A percentile compares a stretch with the other conserved stretches of the same genome.
Conservation (phyloP, 306 rosid genomes). For the Fragaria nilgerrensis region DNA sequence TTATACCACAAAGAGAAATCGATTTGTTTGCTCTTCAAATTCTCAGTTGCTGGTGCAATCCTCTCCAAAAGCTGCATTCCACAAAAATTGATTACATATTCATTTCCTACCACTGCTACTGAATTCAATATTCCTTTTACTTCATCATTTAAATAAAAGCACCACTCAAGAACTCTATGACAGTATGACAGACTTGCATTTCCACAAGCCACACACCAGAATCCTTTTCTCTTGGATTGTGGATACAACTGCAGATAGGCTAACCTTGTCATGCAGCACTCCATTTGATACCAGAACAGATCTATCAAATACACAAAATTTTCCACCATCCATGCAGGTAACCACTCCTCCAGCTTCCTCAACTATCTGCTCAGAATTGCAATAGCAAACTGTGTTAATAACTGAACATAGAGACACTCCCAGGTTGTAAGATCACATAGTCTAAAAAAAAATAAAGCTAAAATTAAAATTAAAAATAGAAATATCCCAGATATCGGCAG, state of each 20-base stretch:
- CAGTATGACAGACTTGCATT: background rate
- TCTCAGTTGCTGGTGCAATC: slow-evolving; percentile 85
- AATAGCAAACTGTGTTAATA: background rate
- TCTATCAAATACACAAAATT: slow-evolving; percentile 87
- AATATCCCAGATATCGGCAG: background rate
- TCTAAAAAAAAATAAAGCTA: background rate
- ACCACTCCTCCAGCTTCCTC: slow-evolving; percentile 93
- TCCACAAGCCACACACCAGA: background rate
- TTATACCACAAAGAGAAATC: slow-evolving; percentile 87
- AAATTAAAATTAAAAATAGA: background rate
- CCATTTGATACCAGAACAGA: slow-evolving; percentile 89
- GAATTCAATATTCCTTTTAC: background rate
- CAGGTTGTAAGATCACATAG: background rate
- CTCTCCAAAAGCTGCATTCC: slow-evolving; percentile 70
- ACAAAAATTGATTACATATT: background rate
- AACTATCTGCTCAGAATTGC: slow-evolving; percentile 53
- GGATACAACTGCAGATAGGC: slow-evolving; percentile 16
- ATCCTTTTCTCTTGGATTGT: background rate
- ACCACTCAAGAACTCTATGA: background rate
- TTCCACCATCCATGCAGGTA: slow-evolving; percentile 89
- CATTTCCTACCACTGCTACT: background rate
- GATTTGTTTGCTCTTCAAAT: slow-evolving; percentile 57
- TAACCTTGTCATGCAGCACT: slow-evolving; percentile 68
- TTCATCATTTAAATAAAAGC: background rate
- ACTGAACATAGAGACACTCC: background rate